Evolutionary conservation across 2,329 filamentous ascomycete genomes (phyloP), one percentile per base, ranked within the genome.

Genomic region (Paecilomyces variotii): DNA sequence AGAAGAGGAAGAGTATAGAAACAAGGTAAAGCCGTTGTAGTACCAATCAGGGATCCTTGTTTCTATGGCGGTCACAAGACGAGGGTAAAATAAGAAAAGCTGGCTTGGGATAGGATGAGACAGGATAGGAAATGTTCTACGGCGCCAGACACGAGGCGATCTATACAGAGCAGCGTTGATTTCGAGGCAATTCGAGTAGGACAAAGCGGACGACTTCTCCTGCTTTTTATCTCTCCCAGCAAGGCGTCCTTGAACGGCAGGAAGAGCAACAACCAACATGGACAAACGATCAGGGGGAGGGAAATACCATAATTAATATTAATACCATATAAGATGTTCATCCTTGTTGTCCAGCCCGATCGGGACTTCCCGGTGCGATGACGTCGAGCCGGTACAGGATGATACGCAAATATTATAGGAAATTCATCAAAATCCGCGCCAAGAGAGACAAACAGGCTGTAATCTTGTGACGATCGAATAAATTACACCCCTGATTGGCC

Each of bases 361-460:
- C 50, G 58, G 55, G 54, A 49, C 52, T 27, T 50, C 55, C 39
- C 50, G 54, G 28, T 53, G 52, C 10, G 61, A 69, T 72, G 69
- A 70, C 68, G 69, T 64, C 59, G 56, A n/a, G 25, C 32, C 24
- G 30, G 34, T 52, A 26, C 19, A 10, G 3, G 19, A n/a, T 26
- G 24, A 28, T 52, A 52, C 50, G 24, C 10, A 2, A 1, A 9
- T 28, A 6, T 27, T 28, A 26, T 10, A 5, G 19, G 45, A 26
- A 2, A 50, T 4, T n/a, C 14, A 50, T n/a, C 45, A 50, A 7
- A 6, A 11, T 9, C 11, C 45, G 14, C 45, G 45, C n/a, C 2
- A 14, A n/a, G 45, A 19, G 45, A 25, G 45, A 26, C 9, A 19
- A 19, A 19, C 19, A 19, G 19, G 19, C 19, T 19, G 19, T 19